Evolutionary conservation across 768 basidiomycete species (phyloP), one percentile per base, ranked within the genome.

Genomic region (Wakefieldia striispora): DNA sequence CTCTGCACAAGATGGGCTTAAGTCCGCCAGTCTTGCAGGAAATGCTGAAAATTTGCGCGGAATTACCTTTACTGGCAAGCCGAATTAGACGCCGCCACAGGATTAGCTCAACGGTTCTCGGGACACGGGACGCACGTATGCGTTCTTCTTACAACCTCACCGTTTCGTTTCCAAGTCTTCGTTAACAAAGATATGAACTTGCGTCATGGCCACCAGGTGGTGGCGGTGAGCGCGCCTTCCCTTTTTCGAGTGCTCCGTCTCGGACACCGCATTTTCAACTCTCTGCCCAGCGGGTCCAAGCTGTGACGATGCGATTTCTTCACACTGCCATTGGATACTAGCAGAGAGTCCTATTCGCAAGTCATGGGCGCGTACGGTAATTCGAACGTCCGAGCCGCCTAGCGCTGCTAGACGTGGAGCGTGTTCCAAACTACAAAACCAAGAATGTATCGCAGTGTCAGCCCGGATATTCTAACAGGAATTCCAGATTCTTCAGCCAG

Each of bases 361-460:
- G 44, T 45, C 27, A 55, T 55, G 50, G 59, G 56, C 52, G 53
- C 38, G 34, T 42, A 68, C 67, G 67, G 67, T 62, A 69, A 68
- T 55, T 69, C 27, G 34, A 45, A 49, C 46, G 57, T 58, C 67
- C 67, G 68, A 52, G 55, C 68, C 50, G 58, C 65, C 53, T 47
- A 47, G 55, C 56, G 48, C 40, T 56, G 56, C 45, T 54, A 43
- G 54, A 57, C 54, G 45, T 57, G 33, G 51, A 29, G 40, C 50
- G 24, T 55, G 35, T 53, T 50, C 40, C 53, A 55, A 58, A 56
- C 66, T 68, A 68, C 67, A 68, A 67, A 68, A 70, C 60, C 63
- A 54, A 69, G 54, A 55, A 64, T 68, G 66, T 48, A 24, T 50
- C 52, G 56, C 49, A 33, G 35, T 39, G 39, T 39, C 45, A 48